These are phyloP conservation scores for Pulveroboletus frians DNA, from an alignment of 768 basidiomycete species.

Conservation along the genomic window DNA sequence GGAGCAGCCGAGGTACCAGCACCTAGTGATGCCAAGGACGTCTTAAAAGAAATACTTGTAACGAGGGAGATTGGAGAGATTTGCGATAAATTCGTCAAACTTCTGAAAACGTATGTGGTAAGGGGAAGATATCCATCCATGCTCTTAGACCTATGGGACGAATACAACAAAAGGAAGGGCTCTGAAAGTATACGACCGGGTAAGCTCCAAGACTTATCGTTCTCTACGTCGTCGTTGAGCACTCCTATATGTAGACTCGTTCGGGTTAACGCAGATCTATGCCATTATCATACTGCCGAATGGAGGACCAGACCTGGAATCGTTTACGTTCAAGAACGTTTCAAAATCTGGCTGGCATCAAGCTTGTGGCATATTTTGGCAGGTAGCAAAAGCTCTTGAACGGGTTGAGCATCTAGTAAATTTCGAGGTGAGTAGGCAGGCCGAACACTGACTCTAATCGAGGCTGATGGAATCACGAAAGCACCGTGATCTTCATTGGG, in stretches of 20 bases:
- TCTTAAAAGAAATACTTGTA: slow-evolving; percentile 76
- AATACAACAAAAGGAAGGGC: slow-evolving; percentile 66
- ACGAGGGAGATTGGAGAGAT: slow-evolving; percentile 73
- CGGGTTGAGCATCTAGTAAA: slow-evolving; percentile 73
- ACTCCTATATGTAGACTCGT: slow-evolving; percentile 49
- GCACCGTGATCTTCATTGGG: slow-evolving; percentile 99
- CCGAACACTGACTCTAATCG: background rate
- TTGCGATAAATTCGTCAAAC: slow-evolving; percentile 72
- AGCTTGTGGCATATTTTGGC: slow-evolving; percentile 88
- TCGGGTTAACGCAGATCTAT: slow-evolving; percentile 74
- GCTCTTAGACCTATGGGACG: slow-evolving; percentile 83
- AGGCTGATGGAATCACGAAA: slow-evolving; percentile 29
- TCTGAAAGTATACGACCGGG: slow-evolving; percentile 85
- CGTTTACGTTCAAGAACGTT: slow-evolving; percentile 60
- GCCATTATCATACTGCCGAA: slow-evolving; percentile 87
- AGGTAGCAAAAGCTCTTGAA: slow-evolving; percentile 71
- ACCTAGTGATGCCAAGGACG: slow-evolving; percentile 67
- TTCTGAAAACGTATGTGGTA: slow-evolving; percentile 82
- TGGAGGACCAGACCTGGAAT: slow-evolving; percentile 87
- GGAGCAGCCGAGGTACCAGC: slow-evolving; percentile 54
- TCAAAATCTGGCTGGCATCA: slow-evolving; percentile 74
- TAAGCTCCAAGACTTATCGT: slow-evolving; percentile 30
- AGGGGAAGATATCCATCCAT: slow-evolving; percentile 77
- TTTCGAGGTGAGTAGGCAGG: slow-evolving; percentile 69
- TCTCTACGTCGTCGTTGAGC: slow-evolving; percentile 4